Evolutionary conservation across 208 protist species (phyloP), one percentile per base, ranked within the genome.

Genomic region (Trypanosoma theileri): DNA sequence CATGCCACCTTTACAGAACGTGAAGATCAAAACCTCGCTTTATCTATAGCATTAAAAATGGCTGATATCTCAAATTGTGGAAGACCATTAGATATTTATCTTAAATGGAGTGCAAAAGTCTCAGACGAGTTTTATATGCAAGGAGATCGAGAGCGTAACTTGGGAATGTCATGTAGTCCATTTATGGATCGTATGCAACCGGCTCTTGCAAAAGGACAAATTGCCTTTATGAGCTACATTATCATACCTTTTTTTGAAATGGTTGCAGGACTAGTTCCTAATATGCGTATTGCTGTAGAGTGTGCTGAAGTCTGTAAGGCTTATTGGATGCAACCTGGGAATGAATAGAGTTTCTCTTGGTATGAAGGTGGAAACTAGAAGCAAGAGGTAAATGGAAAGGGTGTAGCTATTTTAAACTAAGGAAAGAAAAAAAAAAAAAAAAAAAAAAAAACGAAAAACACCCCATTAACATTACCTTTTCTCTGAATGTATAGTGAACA

Each of bases 21-120:
- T 12, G 90, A 97, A n/a, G 90, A 98, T 58, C 80, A 95, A 54
- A 65, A 84, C 26, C 70, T 98, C 3, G 81, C 94, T 14, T 82
- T 98, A 4, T 57, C 87, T n/a, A 92, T 98, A 19, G 81, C 91
- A 10, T 67, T 99, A 4, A 98, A 99, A 71, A 89, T 97, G 81
- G 92, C 96, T 21, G 97, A 99, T 72, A 94, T 98, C 48, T 97
- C 88, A 40, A 98, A 99, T 68, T 95, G 93, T 64, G 84, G 92
- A 4, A 87, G 96, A 12, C 86, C 89, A 3, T 71, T 85, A 48
- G 79, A 91, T n/a, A 80, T 97, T 19, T 97, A 91, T 70, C 77
- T 97, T 24, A 80, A 80, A 17, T 98, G 97, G 96, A 88, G 92
- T 59, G 65, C 75, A 14, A 88, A 89, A 50, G 80, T 98, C 41